Conservation (phyloP, 2,329 filamentous ascomycete genomes). For the Stachybotrys chartarum region DNA sequence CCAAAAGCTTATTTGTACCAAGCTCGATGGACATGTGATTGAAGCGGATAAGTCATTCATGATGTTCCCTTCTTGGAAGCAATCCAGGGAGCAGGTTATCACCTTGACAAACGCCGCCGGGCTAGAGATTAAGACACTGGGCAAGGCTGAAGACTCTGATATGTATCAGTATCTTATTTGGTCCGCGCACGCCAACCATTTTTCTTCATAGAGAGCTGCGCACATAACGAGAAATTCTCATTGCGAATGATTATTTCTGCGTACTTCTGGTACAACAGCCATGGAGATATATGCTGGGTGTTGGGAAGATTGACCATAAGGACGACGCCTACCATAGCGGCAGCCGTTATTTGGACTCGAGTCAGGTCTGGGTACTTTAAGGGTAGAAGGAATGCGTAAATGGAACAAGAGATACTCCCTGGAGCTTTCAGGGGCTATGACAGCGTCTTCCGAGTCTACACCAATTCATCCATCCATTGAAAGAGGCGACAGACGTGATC, state of each 20-base stretch:
- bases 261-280: neutral
- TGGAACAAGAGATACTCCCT: no score
- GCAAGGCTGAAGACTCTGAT: neutral
- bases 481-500: no score
- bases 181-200: neutral
- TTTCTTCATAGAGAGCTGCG: neutral
- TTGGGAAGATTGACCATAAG: neutral
- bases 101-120: neutral
- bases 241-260: neutral
- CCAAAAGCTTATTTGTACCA: neutral
- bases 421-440: no score
- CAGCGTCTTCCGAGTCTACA: no score
- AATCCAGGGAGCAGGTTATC: neutral
- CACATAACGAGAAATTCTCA: neutral
- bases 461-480: no score
- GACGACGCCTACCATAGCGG: no score
- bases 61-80: neutral
- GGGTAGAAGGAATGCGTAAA: no score
- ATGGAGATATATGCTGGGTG: neutral
- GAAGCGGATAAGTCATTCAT: neutral
- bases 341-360: no score
- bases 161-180: neutral
- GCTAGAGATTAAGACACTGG: neutral
- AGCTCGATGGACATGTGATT: constrained; percentile 1
- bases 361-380: no score